Conservation (phyloP, 2,329 filamentous ascomycete genomes). For the Pseudogymnoascus sp. region DNA sequence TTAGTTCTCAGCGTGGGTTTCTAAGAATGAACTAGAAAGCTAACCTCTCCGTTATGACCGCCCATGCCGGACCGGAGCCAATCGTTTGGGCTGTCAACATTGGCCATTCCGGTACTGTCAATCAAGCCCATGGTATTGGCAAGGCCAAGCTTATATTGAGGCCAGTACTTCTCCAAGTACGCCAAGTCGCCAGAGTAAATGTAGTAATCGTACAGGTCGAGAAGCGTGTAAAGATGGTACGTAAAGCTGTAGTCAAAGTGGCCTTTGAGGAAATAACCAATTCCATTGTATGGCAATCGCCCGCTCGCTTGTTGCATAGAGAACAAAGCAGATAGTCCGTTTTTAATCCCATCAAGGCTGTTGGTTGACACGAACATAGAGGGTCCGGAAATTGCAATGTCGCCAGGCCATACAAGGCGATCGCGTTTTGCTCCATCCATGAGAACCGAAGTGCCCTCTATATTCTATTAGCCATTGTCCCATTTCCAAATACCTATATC, state of each 20-base stretch:
- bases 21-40: background rate
- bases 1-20: background rate
- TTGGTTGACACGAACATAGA: conserved; percentile 45
- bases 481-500: background rate
- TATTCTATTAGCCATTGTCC: background rate
- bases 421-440: conserved; percentile 47
- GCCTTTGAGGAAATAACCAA: conserved; percentile 22
- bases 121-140: conserved; percentile 28
- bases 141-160: conserved; percentile 40
- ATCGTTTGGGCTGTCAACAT: conserved; percentile 14
- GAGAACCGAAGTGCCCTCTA: conserved; percentile 20
- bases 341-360: conserved; percentile 41
- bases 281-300: conserved; percentile 42
- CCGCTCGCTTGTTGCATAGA: conserved; percentile 30
- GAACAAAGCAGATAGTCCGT: conserved; percentile 41
- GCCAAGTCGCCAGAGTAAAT: conserved; percentile 44
- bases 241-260: conserved; percentile 37
- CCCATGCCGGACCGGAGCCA: conserved; percentile 24
- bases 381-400: conserved; percentile 48
- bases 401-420: conserved; percentile 48
- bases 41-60: conserved; percentile 23
- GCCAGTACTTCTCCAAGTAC: conserved; percentile 40
- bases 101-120: background rate
- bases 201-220: conserved; percentile 50
- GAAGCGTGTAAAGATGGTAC: conserved; percentile 50